These are phyloP conservation scores for Paramecium primaurelia DNA, from an alignment of 73 alveolate species.

Conservation along the genomic window DNA sequence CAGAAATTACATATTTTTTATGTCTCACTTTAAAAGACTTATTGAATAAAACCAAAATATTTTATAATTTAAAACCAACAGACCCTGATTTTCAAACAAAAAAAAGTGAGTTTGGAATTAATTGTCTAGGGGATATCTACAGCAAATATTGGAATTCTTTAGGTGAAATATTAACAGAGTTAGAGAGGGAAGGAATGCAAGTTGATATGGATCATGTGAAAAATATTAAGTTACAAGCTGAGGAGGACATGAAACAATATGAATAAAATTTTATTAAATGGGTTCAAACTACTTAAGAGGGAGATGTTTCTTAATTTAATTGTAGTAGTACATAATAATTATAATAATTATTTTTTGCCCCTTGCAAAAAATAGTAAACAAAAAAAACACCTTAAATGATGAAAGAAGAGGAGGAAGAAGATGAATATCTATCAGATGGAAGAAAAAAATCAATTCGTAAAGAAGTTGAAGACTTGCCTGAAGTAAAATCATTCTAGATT, in stretches of 20 bases:
- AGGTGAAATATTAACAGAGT: conserved; percentile 87
- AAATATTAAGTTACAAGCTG: conserved; percentile 70
- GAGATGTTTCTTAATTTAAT: conserved; percentile 76
- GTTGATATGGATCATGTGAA: conserved; percentile 73
- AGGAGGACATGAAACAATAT: conserved; percentile 66
- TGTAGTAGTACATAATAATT: conserved; percentile 71
- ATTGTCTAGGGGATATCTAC: conserved; percentile 69
- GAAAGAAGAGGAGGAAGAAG: conserved; percentile 58
- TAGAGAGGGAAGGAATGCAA: conserved; percentile 85
- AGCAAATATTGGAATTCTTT: conserved; percentile 84
- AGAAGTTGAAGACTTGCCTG: conserved; percentile 40
- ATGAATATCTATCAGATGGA: conserved; percentile 62
- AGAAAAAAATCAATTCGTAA: conserved; percentile 56
- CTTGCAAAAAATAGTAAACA: conserved; percentile 66
- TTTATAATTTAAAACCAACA: not conserved
- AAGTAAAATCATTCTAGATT: conserved; percentile 2
- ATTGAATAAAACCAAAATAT: not conserved
- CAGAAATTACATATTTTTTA: conserved; percentile 75
- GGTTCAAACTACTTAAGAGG: conserved; percentile 68
- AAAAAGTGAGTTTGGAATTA: conserved; percentile 47
- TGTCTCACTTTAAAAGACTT: not conserved
- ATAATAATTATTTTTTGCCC: conserved; percentile 86
- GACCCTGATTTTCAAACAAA: not conserved
- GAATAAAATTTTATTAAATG: conserved; percentile 73
- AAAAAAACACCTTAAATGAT: not conserved